phyloP scores from a whole-genome alignment of 2,329 filamentous ascomycete species.

The Fusarium drepaniforme region DNA sequence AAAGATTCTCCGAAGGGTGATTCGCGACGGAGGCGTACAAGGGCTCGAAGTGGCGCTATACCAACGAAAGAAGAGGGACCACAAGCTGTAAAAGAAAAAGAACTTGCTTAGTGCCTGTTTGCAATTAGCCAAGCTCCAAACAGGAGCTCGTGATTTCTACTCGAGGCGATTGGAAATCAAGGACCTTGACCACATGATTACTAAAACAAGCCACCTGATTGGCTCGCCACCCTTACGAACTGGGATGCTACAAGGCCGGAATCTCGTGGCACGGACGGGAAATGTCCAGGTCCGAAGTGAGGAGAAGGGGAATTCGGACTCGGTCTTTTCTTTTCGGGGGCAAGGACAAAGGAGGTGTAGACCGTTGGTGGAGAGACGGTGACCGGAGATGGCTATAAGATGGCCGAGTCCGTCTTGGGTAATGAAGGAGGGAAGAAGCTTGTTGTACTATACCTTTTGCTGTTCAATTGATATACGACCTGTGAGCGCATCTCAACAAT shows the following conservation, averaged over 20 bases:
- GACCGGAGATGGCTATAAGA: slow-evolving; percentile 33
- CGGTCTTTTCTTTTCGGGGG: slow-evolving; percentile 26
- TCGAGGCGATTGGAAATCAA: slow-evolving; percentile 3
- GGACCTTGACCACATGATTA: slow-evolving; percentile 45
- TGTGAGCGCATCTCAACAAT: not conserved
- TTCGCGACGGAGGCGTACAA: slow-evolving; percentile 56
- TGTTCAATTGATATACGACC: not conserved
- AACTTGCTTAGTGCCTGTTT: not conserved
- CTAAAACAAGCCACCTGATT: slow-evolving; percentile 49
- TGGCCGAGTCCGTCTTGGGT: slow-evolving; percentile 5
- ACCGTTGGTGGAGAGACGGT: slow-evolving; percentile 22
- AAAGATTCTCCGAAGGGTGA: slow-evolving; percentile 59
- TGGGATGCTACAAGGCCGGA: slow-evolving; percentile 1
- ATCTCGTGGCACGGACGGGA: slow-evolving; percentile 9
- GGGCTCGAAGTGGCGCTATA: slow-evolving; percentile 46
- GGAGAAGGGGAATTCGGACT: slow-evolving; percentile 14
- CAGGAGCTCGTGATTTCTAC: slow-evolving; percentile 15
- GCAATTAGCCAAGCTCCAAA: not conserved
- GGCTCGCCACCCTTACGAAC: slow-evolving; percentile 21
- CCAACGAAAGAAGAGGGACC: slow-evolving; percentile 41
- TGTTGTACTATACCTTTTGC: slow-evolving; percentile 1
- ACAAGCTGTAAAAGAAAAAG: slow-evolving; percentile 27
- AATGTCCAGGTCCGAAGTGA: slow-evolving; percentile 5
- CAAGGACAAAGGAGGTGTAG: slow-evolving; percentile 19
- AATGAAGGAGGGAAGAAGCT: not conserved